Base-by-base conservation (phyloP, 305 asterid species). In the Fraxinus sp. region DNA sequence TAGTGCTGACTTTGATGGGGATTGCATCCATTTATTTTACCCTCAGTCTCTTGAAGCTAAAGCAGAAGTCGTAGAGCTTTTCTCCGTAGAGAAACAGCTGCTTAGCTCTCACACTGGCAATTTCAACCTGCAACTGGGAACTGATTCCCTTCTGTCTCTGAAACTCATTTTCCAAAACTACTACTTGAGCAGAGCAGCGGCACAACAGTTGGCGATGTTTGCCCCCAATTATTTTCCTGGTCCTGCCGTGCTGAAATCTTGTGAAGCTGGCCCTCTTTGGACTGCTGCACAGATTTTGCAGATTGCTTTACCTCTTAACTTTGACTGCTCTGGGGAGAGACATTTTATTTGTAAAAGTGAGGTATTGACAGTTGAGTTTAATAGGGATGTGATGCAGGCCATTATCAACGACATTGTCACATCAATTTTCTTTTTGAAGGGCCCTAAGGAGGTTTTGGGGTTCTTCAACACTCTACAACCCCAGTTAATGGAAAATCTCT, bases 101-200 rank as follows among this genome's bases (percentile, higher is more conserved):
- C 94, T 96, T 76, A 96, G 99, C 86, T 96, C 99, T 82, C 99
- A 96, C 83, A 96, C 97, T 10, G 99, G 99, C 66, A 94, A 93
- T 88, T 94, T 96, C 86, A 96, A 94, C 71, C 87, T 96, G 87
- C 99, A 94, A 89, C 86, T 96, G 75, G 91, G 91, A 66, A 88
- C 91, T 44, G 99, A 96, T 81, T 89, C 98, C 2, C 93, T 94
- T 35, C 84, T 96, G 46, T 93, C 99, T 4, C 91, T 93, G 13
- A 96, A 92, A 79, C 46, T 88, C 33, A 85, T 96, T 84, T 91
- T 94, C 82, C 80, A 85, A 78, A 93, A 83, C 78, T 82, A 81
- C 77, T 89, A 89, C 82, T 85, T 91, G 77, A 86, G 82, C 68
- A 89, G 84, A 89, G 88, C 88, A 39, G 83, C 83, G 59, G 91